Evolutionary conservation across 2,329 filamentous ascomycete species (phyloP), one percentile per base, ranked within the genome.

Genomic region (Moelleriella libera): DNA sequence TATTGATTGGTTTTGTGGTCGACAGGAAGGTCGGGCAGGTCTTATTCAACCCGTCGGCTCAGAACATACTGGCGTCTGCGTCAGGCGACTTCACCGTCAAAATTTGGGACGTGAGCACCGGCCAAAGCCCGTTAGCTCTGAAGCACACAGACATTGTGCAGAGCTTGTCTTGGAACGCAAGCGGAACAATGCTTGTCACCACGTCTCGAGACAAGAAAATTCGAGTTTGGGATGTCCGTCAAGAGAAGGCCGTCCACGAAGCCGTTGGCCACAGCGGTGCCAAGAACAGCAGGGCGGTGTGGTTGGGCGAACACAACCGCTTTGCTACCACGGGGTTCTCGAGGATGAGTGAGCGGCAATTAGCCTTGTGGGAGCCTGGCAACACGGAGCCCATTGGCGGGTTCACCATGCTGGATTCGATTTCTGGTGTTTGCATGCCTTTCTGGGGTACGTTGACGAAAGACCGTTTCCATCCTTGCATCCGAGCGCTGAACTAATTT

Each of bases 201-300:
- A 97, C 92, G 7, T 95, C 88, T 51, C 80, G 92, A 59, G 92
- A 98, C 77, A 98, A 98, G 82, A 96, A 95, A 72, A 76, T 98
- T 53, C 83, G 92, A 51, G 82, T 97, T 53, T 98, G 92, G 92
- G 92, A 98, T 73, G 88, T 90, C 50, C 83, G 92, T 61, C 89
- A 96, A 71, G 85, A 97, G 68, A 84, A 78, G 66, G 79, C 89
- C 11, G 85, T 83, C 5, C 85, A 94, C 60, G 89, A 96, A 63
- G 80, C 83, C 11, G 70, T 80, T 5, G 92, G 92, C 51, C 92
- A 98, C 64, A 76, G 82, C 31, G 92, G 92, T 49, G 92, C 92
- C 55, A 98, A 98, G 78, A 97, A 94, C 74, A 96, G 90, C 68
- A 84, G 92, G 62, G 84, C 85, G 31, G 89, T 95, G 11, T 98